Conservation (phyloP, 2,329 filamentous ascomycete genomes). For the Bimuria novae-zelandiae region DNA sequence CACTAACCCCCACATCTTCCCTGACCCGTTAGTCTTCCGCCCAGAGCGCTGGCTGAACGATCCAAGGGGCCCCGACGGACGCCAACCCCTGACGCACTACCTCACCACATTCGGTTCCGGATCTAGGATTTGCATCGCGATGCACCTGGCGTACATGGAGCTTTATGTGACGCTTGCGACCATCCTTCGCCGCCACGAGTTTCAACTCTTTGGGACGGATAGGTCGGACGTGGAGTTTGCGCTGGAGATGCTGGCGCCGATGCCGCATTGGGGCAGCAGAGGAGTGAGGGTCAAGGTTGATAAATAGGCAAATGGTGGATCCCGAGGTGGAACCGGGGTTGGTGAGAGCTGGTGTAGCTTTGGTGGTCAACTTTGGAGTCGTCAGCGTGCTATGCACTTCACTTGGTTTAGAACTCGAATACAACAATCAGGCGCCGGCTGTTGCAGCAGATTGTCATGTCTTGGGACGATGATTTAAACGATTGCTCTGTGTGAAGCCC, state of each 20-base stretch:
- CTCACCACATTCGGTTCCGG: constrained; percentile 16
- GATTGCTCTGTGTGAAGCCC: no score
- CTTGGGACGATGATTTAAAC: no score
- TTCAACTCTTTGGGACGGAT: constrained; percentile 15
- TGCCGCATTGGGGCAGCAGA: constrained; percentile 1
- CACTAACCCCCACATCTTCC: constrained; percentile 21
- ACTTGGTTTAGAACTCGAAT: no score
- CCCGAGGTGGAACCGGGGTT: no score
- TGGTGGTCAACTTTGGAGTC: no score
- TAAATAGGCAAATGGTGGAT: no score
- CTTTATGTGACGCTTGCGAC: constrained; percentile 15
- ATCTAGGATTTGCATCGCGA: constrained; percentile 17
- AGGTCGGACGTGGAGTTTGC: constrained; percentile 15
- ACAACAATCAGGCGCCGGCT: no score
- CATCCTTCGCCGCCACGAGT: constrained; percentile 14
- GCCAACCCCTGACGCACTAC: constrained; percentile 13
- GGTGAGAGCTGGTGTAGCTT: no score
- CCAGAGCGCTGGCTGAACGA: constrained; percentile 24
- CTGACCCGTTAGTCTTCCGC: constrained; percentile 10
- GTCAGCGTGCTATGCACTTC: no score
- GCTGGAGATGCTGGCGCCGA: constrained; percentile 17
- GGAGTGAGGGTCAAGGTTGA: constrained; percentile 14
- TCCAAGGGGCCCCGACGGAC: constrained; percentile 1
- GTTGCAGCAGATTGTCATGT: no score
- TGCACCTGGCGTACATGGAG: constrained; percentile 17